phyloP scores from a whole-genome alignment of 371 early-diverging fungal genomes.

The Mucor piriformis region DNA sequence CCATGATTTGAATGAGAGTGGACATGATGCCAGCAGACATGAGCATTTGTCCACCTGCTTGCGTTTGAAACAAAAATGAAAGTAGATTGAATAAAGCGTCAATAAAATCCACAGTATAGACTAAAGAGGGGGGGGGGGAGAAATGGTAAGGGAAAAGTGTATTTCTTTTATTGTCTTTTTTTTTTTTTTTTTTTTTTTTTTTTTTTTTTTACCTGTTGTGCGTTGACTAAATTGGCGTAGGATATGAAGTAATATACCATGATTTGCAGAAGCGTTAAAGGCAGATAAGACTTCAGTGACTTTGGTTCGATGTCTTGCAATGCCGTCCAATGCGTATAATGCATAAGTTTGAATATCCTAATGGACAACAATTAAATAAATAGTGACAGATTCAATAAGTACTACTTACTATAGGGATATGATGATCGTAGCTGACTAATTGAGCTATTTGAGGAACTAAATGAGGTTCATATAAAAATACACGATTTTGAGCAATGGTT shows the following conservation, averaged over 20 bases:
- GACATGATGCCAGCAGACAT: conserved; percentile 91
- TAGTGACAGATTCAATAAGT: not conserved
- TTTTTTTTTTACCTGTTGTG: conserved; percentile 48
- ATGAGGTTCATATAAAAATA: conserved; percentile 89
- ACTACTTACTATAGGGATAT: conserved; percentile 12
- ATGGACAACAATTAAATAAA: conserved; percentile 22
- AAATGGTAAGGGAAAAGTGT: no score
- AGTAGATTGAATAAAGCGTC: conserved; percentile 83
- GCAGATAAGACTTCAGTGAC: conserved; percentile 81
- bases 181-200: conserved; percentile 25
- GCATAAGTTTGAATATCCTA: conserved; percentile 79
- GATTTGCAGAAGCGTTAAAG: conserved; percentile 91
- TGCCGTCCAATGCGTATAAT: conserved; percentile 80
- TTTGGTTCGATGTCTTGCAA: conserved; percentile 77
- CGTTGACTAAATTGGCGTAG: conserved; percentile 55
- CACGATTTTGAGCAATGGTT: conserved; percentile 69
- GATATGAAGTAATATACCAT: conserved; percentile 87
- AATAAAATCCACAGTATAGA: conserved; percentile 72
- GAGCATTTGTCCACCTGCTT: conserved; percentile 85
- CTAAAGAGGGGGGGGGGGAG: not conserved
- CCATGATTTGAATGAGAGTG: conserved; percentile 64
- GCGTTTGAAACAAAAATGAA: conserved; percentile 71
- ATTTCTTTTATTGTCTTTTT: no score
- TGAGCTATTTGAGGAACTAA: conserved; percentile 80
- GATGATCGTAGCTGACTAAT: conserved; percentile 71